Conservation (phyloP, 106 monocot species). For the Phalaenopsis aphrodite region DNA sequence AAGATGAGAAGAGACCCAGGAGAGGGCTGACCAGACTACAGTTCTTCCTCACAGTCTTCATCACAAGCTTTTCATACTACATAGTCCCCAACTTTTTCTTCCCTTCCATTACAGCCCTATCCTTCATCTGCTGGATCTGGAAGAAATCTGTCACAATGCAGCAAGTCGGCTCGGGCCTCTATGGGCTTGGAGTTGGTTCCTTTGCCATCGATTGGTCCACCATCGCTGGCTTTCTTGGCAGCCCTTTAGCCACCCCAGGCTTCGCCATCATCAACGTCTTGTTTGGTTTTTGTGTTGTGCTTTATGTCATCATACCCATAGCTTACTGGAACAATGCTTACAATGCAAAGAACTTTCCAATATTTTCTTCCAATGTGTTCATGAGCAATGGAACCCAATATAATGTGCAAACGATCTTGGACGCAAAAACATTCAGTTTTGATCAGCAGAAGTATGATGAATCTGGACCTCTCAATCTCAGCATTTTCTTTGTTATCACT, state of each 20-base stretch:
- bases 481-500: constrained; percentile 14
- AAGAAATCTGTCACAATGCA: constrained; percentile 46
- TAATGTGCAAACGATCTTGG: constrained; percentile 30
- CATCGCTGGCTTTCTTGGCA: constrained; percentile 25
- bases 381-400: constrained; percentile 24
- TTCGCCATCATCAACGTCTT: constrained; percentile 43
- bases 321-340: constrained; percentile 45
- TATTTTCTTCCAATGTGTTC: constrained; percentile 29
- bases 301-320: constrained; percentile 36
- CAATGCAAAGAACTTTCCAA: constrained; percentile 44
- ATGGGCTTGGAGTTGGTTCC: constrained; percentile 51
- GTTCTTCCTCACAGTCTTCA: constrained; percentile 49
- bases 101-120: constrained; percentile 44
- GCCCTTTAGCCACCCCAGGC: constrained; percentile 37
- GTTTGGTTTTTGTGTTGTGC: constrained; percentile 20
- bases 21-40: constrained; percentile 47
- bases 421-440: constrained; percentile 30
- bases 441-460: constrained; percentile 23
- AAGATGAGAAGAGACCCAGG: constrained; percentile 38
- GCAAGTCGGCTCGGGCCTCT: constrained; percentile 44
- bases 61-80: constrained; percentile 59
- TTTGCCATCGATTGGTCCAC: constrained; percentile 56
- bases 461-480: constrained; percentile 11
- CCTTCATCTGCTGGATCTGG: constrained; percentile 49
- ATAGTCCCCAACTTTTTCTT: constrained; percentile 57